Evolutionary conservation across 2,329 filamentous ascomycete species (phyloP), one percentile per base, ranked within the genome.

Genomic region (Fusarium tupiense): DNA sequence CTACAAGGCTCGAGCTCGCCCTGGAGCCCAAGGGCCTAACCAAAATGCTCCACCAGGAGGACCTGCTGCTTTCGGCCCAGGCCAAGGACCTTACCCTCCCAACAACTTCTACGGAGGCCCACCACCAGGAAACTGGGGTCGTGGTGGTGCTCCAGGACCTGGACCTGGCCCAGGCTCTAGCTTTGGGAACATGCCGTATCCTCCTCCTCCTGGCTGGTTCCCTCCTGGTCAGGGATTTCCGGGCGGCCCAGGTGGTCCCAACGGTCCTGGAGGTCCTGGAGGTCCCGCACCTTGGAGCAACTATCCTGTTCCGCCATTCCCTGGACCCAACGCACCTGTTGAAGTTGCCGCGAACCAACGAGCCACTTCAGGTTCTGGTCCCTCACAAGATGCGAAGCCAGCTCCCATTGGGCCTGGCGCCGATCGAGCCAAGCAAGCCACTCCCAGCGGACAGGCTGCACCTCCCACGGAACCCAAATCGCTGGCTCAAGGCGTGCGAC

Each of bases 181-280:
- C 33, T 94, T 92, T 77, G 91, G 91, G 74, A 91, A 91, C 74
- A 92, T 94, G 88, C 92, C 92, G 3, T 97, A 95, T 81, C 93
- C 93, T 72, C 92, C 91, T 22, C 93, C 91, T 53, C 90, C 90
- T 31, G 93, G 92, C 64, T 97, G 94, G 93, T 96, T 91, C 80
- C 93, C 92, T 74, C 90, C 91, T 14, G 92, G 92, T 12, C 93
- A 94, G 82, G 92, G 91, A 33, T 96, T 94, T 76, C 92, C 91
- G 40, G 75, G 73, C 35, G 75, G 83, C 16, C 78, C 81, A 40
- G 76, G 76, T 49, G 91, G 90, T 11, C 90, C 89, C 78, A 84
- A 83, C 76, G 86, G 83, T 75, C 89, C 86, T 37, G 93, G 91
- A 78, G 91, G 90, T 64, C 89, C 88, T 46, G 89, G 88, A 35